Evolutionary conservation across 2,329 filamentous ascomycete genomes (phyloP), one percentile per base, ranked within the genome.

Genomic region (Aspergillus intermedius): DNA sequence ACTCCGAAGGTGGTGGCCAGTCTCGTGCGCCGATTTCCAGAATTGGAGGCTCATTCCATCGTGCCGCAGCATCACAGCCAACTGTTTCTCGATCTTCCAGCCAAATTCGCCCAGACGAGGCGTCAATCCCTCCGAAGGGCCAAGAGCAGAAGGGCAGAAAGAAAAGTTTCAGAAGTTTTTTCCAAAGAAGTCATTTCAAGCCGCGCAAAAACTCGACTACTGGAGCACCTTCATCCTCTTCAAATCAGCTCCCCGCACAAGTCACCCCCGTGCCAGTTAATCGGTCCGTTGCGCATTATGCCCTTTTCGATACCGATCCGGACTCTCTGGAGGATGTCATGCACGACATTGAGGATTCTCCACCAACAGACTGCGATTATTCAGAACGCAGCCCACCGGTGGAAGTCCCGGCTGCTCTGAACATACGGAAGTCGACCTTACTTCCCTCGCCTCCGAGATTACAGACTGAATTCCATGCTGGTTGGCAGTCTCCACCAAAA

Each of bases 211-310:
- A 61, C 4, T 49, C 60, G 17, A 55, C 56, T 35, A 58, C 60
- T 13, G 53, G 57, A 7, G 34, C 47, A 3, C 51, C 43, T 7
- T 25, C 40, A 35, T 48, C 50, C 2, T 49, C 60, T 25, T 50
- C 60, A 3, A 53, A 62, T 30, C 65, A 73, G 46, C 63, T 74
- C 34, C 60, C 70, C 46, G 70, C 70, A 39, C 63, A 69, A 21
- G 63, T 76, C 17, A 63, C 71, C 23, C 59, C 65, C 3, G 54
- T 66, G 19, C 56, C 64, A 6, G 60, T 62, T 12, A 67, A 65
- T 30, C 70, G 77, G 17, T 72, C 74, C 15, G 66, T 80, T 46
- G 76, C 80, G 7, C 80, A 82, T 55, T 84, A 83, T 56, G 80
- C 78, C 3, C 65, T 83, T 52, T 65, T 80, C 50, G 78, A 80